Conservation (phyloP, 2,329 filamentous ascomycete species). For the Didymella pomorum region DNA sequence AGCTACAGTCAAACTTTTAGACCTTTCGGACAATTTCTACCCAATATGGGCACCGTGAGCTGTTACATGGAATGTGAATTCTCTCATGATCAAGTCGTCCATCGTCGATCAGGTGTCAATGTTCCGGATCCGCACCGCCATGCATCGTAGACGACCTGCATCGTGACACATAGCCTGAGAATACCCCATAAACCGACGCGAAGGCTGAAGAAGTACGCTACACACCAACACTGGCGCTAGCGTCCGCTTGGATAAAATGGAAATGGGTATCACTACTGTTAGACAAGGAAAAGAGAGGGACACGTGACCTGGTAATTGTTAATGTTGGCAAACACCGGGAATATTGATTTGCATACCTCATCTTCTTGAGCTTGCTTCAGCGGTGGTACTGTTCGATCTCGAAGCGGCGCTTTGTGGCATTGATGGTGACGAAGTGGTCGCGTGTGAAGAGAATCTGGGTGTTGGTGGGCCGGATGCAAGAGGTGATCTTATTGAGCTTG, state of each 20-base stretch:
- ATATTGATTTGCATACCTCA: not conserved
- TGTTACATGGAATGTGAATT: not conserved
- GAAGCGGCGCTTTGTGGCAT: conserved; percentile 8
- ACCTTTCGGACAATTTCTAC: too few species aligned
- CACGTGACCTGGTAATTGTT: not conserved
- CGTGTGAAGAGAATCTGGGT: conserved; percentile 17
- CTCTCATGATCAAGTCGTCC: not conserved
- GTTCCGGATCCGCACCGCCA: conserved; percentile 13
- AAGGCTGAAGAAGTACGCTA: not conserved
- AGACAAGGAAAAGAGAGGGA: not conserved
- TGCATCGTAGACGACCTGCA: conserved; percentile 10
- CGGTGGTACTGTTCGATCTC: conserved; percentile 2
- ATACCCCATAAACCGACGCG: not conserved
- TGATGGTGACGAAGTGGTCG: conserved; percentile 14
- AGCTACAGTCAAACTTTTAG: not conserved
- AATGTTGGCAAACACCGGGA: too few species aligned
- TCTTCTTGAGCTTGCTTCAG: conserved; percentile 8
- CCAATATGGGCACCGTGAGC: not conserved
- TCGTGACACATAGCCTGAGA: conserved; percentile 10
- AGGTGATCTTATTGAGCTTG: conserved; percentile 19
- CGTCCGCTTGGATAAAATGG: not conserved
- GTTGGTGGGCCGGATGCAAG: conserved; percentile 14
- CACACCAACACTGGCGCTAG: not conserved
- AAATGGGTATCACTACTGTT: not conserved
- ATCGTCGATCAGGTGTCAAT: not conserved